Evolutionary conservation across 805 yeast genomes (phyloP).

Genomic region (Schizosaccharomyces osmophilus): DNA sequence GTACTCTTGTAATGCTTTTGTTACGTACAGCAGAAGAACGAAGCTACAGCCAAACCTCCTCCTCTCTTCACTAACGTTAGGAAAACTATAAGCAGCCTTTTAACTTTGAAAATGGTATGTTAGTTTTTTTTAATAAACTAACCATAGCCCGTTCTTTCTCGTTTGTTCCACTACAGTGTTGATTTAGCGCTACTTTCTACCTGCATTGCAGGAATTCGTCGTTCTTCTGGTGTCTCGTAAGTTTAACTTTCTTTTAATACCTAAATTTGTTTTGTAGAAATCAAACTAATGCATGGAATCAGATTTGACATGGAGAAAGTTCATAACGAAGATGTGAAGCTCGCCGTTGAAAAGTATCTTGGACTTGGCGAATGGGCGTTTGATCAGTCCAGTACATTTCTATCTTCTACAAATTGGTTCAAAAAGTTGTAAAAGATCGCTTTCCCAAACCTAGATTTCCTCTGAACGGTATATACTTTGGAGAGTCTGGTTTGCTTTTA

Average conservation of each 20-base stretch:
- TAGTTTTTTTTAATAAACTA: background rate
- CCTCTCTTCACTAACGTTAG: background rate
- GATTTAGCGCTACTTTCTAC: constrained; percentile 62
- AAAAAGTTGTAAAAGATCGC: background rate
- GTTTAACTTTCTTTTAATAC: constrained; percentile 6
- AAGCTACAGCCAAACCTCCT: no score
- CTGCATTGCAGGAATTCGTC: constrained; percentile 62
- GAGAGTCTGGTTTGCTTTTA: no score
- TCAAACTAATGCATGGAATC: background rate
- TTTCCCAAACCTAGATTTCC: background rate
- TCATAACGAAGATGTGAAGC: constrained; percentile 22
- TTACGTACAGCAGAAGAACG: no score
- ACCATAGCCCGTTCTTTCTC: constrained; percentile 24
- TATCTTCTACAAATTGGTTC: background rate
- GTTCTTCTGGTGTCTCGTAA: constrained; percentile 48
- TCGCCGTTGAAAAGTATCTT: constrained; percentile 34
- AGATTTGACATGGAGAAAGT: constrained; percentile 24
- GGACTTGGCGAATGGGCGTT: constrained; percentile 66
- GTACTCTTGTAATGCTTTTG: no score
- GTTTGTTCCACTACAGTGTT: constrained; percentile 41
- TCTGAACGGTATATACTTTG: background rate
- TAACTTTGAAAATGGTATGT: background rate
- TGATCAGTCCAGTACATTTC: constrained; percentile 17
- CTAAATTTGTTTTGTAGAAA: background rate
- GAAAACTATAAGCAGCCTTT: background rate